Base-by-base conservation (phyloP, 768 basidiomycete species). In the Psilocybe cubensis region DNA sequence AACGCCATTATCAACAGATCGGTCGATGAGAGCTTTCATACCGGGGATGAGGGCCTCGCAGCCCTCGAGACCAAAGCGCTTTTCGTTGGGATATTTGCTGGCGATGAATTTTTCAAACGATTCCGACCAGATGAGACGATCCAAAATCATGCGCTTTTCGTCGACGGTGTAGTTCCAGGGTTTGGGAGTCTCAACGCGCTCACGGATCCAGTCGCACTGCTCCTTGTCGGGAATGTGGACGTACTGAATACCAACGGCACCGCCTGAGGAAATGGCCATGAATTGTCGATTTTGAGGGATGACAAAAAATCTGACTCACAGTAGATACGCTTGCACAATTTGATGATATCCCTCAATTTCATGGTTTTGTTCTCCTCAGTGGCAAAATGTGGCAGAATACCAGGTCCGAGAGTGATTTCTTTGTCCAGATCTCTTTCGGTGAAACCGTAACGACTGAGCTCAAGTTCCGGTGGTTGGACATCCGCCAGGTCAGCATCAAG, bases 101-200 rank as follows among this genome's bases (percentile, higher is more conserved):
- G 95, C 91, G 61, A 99, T 95, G 83, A 98, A 99, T 68, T 95
- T 95, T 74, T 99, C 97, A 68, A 98, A 98, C 3, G 92, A 91
- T 67, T 98, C 97, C n/a, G 96, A 98, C 97, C 97, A 99, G 71
- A 98, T 98, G 66, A 98, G 89, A 59, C 97, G 92, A 77, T 99
- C 97, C 54, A 99, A 85, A 62, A 99, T 96, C 92, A 98, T 96
- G 45, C 94, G 89, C 76, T 98, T 99, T 79, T 99, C 97, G 66
- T 99, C 97, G 51, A 96, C 84, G 50, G 91, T 92, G 77, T 98
- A 99, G 67, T 95, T 94, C 94, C 94, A 98, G 6, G 96, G 96
- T 66, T 91, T 89, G 1, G 97, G 97, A 14, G 89, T 88, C 74
- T 99, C 97, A 43, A 98, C 81, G 57, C 97, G 92, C 70, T 95